Conservation (phyloP, 441 rosid species). For the Melastoma candidum region DNA sequence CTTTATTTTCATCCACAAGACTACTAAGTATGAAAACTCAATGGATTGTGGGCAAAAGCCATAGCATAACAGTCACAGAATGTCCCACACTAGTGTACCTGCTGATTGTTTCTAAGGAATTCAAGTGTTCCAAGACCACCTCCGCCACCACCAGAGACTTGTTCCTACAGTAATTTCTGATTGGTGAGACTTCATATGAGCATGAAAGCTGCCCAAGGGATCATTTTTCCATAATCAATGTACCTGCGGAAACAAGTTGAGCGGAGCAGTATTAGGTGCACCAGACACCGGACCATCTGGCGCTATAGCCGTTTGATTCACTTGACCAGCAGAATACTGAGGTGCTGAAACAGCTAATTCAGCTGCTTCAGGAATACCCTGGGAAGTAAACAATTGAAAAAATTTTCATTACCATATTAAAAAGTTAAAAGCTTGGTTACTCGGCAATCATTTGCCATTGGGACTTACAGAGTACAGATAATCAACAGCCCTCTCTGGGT, state of each 20-base stretch:
- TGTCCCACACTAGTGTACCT: constrained; percentile 27
- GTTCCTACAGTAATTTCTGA: constrained; percentile 37
- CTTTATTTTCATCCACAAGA: too few relatives aligned
- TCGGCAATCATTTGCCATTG: not conserved
- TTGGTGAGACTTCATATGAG: constrained; percentile 7
- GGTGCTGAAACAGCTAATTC: constrained; percentile 67
- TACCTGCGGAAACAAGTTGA: constrained; percentile 97
- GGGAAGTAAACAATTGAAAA: constrained; percentile 15
- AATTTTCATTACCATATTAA: too few relatives aligned
- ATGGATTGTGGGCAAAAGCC: too few relatives aligned
- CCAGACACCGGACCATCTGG: constrained; percentile 45
- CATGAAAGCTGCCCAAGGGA: too few relatives aligned
- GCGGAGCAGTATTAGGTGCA: constrained; percentile 85
- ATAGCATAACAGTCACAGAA: too few relatives aligned
- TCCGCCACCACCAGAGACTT: constrained; percentile 45
- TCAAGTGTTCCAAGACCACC: constrained; percentile 79
- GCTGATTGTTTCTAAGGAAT: constrained; percentile 88
- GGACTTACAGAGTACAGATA: constrained; percentile 75
- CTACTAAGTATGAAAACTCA: too few relatives aligned
- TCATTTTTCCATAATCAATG: too few relatives aligned
- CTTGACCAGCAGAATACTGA: constrained; percentile 36
- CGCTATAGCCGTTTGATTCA: constrained; percentile 42
- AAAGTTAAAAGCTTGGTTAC: too few relatives aligned
- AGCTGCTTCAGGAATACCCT: constrained; percentile 92
- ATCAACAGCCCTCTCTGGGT: constrained; percentile 96